A percentile compares a stretch with the other conserved stretches of the same genome.
phyloP scores from a whole-genome alignment of 345 rosid genomes.

The Eucalyptus decipiens region DNA sequence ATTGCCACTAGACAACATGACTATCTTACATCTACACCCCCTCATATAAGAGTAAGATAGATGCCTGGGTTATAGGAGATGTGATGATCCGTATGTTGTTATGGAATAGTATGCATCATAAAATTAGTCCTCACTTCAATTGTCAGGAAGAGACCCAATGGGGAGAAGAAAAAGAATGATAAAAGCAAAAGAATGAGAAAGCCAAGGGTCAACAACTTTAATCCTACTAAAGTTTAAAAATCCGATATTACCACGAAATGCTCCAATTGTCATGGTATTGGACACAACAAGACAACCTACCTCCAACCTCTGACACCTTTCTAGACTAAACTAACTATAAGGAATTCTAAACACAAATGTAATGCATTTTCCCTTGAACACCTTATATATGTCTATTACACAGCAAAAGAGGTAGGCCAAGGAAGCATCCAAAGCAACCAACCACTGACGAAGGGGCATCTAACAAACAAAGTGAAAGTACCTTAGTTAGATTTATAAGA shows the following conservation, averaged over 20 bases:
- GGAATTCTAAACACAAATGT: background rate
- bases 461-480: background rate
- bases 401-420: background rate
- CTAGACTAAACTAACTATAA: background rate
- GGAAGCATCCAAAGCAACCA: background rate
- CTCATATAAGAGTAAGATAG: too few species aligned
- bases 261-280: background rate
- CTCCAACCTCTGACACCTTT: accelerated
- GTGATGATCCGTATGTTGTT: too few species aligned
- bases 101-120: too few species aligned
- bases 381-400: background rate
- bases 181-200: background rate
- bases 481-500: accelerated
- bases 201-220: background rate
- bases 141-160: background rate
- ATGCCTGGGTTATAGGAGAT: too few species aligned
- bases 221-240: background rate
- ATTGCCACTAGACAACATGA: too few species aligned
- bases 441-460: background rate
- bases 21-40: too few species aligned
- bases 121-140: too few species aligned
- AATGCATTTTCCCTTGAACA: background rate
- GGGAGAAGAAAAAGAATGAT: background rate
- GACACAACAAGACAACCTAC: background rate
- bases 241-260: background rate